Conservation (phyloP, 306 rosid genomes). For the Begonia peltatifolia region DNA sequence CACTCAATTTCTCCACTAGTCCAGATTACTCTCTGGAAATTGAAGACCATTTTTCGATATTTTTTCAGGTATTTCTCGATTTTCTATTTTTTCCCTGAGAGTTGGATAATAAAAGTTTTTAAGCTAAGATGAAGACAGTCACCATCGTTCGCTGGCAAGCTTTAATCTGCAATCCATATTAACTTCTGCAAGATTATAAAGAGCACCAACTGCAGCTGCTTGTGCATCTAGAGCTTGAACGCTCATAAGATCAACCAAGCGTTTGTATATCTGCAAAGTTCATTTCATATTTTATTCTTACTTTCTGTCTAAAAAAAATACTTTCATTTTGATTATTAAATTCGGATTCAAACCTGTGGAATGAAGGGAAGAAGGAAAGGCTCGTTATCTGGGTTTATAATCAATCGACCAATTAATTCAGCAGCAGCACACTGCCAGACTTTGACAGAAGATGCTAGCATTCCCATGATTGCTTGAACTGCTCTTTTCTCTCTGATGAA, state of each 20-base stretch:
- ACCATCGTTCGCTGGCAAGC: conserved; percentile 97
- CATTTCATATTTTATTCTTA: conserved; percentile 5
- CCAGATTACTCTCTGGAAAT: too few species aligned
- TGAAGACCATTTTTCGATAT: too few species aligned
- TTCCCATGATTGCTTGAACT: conserved; percentile 84
- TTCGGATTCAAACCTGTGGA: conserved; percentile 44
- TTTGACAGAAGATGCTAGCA: conserved; percentile 70
- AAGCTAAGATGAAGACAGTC: conserved; percentile 2
- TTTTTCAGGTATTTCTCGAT: too few species aligned
- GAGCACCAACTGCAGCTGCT: conserved; percentile 95
- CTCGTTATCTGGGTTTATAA: conserved; percentile 90
- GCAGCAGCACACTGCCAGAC: conserved; percentile 97
- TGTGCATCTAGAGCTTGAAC: conserved; percentile 78
- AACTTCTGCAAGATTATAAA: conserved; percentile 94
- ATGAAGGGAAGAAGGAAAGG: conserved; percentile 77
- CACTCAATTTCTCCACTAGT: too few species aligned
- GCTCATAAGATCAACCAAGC: conserved; percentile 79
- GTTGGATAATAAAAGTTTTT: background rate
- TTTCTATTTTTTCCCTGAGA: background rate
- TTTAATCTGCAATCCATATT: conserved; percentile 94
- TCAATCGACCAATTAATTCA: conserved; percentile 88
- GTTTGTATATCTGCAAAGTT: conserved; percentile 70
- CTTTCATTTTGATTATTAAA: background rate
- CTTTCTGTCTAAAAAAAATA: too few species aligned
- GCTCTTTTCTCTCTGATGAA: conserved; percentile 72